Base-by-base conservation (phyloP, 2,329 filamentous ascomycete genomes). In the Phoma herbarum region DNA sequence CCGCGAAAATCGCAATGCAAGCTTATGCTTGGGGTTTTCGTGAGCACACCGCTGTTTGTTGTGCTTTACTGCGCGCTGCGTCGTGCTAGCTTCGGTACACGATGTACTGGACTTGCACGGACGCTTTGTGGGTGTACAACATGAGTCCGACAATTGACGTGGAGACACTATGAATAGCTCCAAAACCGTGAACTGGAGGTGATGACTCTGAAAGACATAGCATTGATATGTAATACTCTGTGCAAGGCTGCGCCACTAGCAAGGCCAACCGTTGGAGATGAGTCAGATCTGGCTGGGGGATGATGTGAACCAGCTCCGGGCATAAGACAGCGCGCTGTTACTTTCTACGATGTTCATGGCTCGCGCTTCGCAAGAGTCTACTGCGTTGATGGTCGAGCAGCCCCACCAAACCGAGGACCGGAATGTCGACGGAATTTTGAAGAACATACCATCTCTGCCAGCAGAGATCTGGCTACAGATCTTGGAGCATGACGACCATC, bases 401-500 rank as follows among this genome's bases (percentile, higher is more conserved):
- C 12, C 25, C 5, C 3, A 41, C 18, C 29, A 6, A 26, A n/a
- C 22, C 41, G 12, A n/a, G 16, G 14, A 44, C 23, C 23, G 10
- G 16, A 20, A 44, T 25, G 23, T 8, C n/a, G 20, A 5, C 23
- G 12, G 20, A n/a, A n/a, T 5, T 25, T 3, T 16, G n/a, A 41
- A n/a, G 29, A 18, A 7, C 22, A 52, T 39, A 22, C 49, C 41
- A 10, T 11, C 14, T 18, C 43, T 69, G 2, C 63, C 65, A 6
- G 47, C 51, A 3, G 68, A 70, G 41, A 37, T 69, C 45, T 70
- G 63, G 65, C 50, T 68, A 14, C 53, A 65, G 14, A 60, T 68
- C 33, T 43, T 70, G 6, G 64, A 64, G 39, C 16, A 59, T 18
- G 28, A 54, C 16, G 61, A 65, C 31, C 35, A 52, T 28, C 44